Conservation (phyloP, 1,284 basidiomycete genomes). For the Ustilago curta region DNA sequence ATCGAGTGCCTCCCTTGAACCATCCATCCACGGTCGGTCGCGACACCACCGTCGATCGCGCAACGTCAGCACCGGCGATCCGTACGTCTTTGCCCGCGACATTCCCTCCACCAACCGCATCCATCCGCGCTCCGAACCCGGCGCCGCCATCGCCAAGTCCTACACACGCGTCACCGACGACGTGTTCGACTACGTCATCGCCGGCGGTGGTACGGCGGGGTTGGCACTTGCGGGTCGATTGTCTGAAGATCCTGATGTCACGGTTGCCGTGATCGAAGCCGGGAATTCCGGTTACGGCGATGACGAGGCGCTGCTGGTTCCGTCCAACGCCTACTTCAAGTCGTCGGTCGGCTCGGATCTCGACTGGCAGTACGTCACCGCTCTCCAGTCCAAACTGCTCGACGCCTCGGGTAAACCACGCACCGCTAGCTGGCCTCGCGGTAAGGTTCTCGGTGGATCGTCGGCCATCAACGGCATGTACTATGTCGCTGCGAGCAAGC, state of each 20-base stretch:
- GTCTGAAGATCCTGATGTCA: constrained; percentile 74
- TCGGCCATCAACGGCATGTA: constrained; percentile 71
- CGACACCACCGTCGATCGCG: constrained; percentile 23
- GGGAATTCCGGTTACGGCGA: constrained; percentile 68
- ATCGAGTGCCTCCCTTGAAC: constrained; percentile 34
- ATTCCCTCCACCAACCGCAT: constrained; percentile 13
- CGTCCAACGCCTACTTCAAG: constrained; percentile 47
- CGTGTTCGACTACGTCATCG: constrained; percentile 80
- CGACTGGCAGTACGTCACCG: constrained; percentile 59
- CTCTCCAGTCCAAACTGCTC: constrained; percentile 25
- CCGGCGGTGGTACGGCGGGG: constrained; percentile 93
- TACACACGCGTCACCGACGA: constrained; percentile 31
- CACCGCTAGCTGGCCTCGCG: constrained; percentile 66
- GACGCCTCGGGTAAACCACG: constrained; percentile 37
- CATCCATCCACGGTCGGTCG: constrained; percentile 4
- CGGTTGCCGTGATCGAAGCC: constrained; percentile 77
- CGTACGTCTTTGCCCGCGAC: constrained; percentile 20
- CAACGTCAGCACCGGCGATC: constrained; percentile 15
- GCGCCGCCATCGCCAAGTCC: constrained; percentile 36
- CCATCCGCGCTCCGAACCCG: constrained; percentile 23
- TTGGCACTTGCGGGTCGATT: constrained; percentile 88
- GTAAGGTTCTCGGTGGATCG: constrained; percentile 71
- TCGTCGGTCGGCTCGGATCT: constrained; percentile 40
- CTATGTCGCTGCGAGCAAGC: constrained; percentile 65
- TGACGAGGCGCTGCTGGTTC: constrained; percentile 36